Percentiles rank a stretch among this genome's conserved stretches.
Conservation (phyloP, 352 stramenopile genomes). For the Phytophthora aleatoria region DNA sequence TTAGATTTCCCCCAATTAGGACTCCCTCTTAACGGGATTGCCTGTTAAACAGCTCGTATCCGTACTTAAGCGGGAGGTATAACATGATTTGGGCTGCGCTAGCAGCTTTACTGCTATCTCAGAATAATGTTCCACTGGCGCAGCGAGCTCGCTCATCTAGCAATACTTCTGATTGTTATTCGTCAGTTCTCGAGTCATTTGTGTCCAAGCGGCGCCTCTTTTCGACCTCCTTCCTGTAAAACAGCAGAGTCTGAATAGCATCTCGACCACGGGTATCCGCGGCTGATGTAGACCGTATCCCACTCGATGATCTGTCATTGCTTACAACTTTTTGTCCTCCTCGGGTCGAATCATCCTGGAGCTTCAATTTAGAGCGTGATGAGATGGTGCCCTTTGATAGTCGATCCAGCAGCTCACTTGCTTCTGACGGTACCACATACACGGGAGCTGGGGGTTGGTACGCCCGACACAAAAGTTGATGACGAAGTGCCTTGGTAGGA, state of each 20-base stretch:
- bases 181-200: slow-evolving; percentile 4
- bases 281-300: slow-evolving; percentile 1
- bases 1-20: no score
- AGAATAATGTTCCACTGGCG: no score
- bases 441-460: slow-evolving; percentile 52
- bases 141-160: no score
- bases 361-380: slow-evolving; percentile 49
- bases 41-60: no score
- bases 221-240: slow-evolving; percentile 69
- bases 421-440: slow-evolving; percentile 37
- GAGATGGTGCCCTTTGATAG: slow-evolving; percentile 64
- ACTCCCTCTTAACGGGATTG: no score
- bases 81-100: no score
- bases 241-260: slow-evolving; percentile 61
- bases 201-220: slow-evolving; percentile 46
- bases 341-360: neutral
- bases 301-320: slow-evolving; percentile 5
- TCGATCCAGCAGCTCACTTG: slow-evolving; percentile 44
- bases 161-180: slow-evolving; percentile 2
- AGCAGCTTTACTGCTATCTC: no score
- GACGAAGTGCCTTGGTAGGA: slow-evolving; percentile 43
- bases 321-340: neutral
- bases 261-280: slow-evolving; percentile 47
- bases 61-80: no score
- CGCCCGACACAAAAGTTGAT: slow-evolving; percentile 64